Evolutionary conservation across 495 filamentous ascomycete species (phyloP).

Genomic region (Aspergillus conjunctus): DNA sequence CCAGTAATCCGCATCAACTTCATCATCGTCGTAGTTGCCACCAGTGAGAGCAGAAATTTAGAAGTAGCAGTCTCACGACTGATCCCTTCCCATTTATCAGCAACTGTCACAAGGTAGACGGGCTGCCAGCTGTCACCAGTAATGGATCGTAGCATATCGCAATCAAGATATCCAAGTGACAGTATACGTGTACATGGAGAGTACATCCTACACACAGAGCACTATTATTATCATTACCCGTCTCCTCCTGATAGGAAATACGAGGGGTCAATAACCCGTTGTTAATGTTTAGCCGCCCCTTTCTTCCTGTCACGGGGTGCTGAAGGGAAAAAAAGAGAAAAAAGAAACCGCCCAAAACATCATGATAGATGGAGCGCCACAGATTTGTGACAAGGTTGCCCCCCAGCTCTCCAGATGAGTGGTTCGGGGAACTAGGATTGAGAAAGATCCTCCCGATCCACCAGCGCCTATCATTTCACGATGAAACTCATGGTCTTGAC

Average conservation of each 20-base stretch:
- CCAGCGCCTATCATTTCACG: conserved; percentile 19
- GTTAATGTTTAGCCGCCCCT: conserved; percentile 13
- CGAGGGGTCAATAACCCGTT: conserved; percentile 2
- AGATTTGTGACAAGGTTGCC: conserved; percentile 11
- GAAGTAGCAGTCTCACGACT: conserved; percentile 22
- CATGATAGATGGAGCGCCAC: conserved; percentile 22
- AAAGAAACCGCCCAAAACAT: not conserved
- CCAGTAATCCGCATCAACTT: not conserved
- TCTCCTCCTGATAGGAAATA: too few relatives aligned
- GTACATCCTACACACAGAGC: not conserved
- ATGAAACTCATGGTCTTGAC: conserved; percentile 11
- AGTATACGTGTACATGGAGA: conserved; percentile 10
- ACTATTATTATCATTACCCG: not conserved
- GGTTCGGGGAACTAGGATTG: conserved; percentile 26
- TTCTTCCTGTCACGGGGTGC: conserved; percentile 21
- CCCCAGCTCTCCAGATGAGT: conserved; percentile 23
- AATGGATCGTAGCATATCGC: conserved; percentile 14
- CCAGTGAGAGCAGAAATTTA: conserved; percentile 5
- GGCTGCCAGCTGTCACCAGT: conserved; percentile 33
- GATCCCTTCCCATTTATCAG: conserved; percentile 11
- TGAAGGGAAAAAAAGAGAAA: conserved; percentile 8
- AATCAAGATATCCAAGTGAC: conserved; percentile 16
- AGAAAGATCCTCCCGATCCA: conserved; percentile 22
- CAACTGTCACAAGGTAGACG: conserved; percentile 29
- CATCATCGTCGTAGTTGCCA: not conserved